Base-by-base conservation (phyloP, 257 asterid genomes). In the Plantago major region DNA sequence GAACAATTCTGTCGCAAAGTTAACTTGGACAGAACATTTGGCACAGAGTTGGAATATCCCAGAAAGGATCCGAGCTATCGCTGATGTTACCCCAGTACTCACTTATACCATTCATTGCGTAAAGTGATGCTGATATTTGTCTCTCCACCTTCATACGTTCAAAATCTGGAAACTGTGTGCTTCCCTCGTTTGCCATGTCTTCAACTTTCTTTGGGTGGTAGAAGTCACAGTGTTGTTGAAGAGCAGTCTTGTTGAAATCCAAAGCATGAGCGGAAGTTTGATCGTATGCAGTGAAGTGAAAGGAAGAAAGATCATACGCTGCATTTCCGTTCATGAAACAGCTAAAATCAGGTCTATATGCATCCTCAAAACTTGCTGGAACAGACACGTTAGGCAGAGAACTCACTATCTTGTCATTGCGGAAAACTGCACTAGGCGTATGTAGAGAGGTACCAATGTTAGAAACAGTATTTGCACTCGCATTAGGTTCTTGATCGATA, bases 21-120 rank as follows among this genome's bases (percentile, higher is more conserved):
- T 65, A 87, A 80, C 76, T 82, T 4, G 82, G 77, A 63, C 88
- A 82, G 72, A 82, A 84, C 90, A 84, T 87, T 46, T 84, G 90
- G 52, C 67, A 78, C 1, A 84, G 70, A 73, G 78, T 68, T 14
- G 87, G 81, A 19, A 82, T 72, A 68, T 88, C 94, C 91, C 94
- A 88, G 26, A 83, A 73, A 66, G 79, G 66, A 70, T 85, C 89
- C 72, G 17, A 43, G 9, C 63, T 69, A 52, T 80, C 88, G 64
- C 64, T 73, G 48, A 76, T 54, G 68, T 71, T 81, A 1, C 81
- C 88, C 90, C 88, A 83, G 33, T 78, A 83, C 19, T 88, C 92
- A 64, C 45, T 74, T 46, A 83, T 66, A 10, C 88, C 93, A 73
- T 83, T 81, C 86, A 83, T 62, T 52, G 94, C 94, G 68, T 80